These are phyloP conservation scores for Fusarium sp. DNA, from an alignment of 2,329 filamentous ascomycete genomes.

Conservation along the genomic window DNA sequence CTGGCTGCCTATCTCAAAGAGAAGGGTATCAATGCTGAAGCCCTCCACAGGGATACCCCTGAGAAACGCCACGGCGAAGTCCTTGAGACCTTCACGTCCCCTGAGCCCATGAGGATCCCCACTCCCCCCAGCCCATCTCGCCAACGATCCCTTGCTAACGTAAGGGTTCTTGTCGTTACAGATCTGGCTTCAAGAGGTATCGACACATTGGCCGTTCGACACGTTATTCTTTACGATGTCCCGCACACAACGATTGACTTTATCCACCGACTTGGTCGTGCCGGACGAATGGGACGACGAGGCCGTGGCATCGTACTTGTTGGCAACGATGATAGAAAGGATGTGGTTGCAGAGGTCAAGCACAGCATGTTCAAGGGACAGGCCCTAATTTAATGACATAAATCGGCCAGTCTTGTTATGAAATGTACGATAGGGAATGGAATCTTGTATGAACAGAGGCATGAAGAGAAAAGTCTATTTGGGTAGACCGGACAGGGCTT, in stretches of 20 bases:
- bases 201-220: slow-evolving; percentile 89
- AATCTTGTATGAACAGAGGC: slow-evolving; percentile 30
- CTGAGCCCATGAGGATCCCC: slow-evolving; percentile 54
- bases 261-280: slow-evolving; percentile 92
- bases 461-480: slow-evolving; percentile 13
- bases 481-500: slow-evolving; percentile 7
- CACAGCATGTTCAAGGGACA: slow-evolving; percentile 89
- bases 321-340: slow-evolving; percentile 87
- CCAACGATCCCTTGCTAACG: slow-evolving; percentile 73
- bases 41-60: slow-evolving; percentile 85
- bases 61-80: slow-evolving; percentile 83
- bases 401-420: neutral
- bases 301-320: slow-evolving; percentile 92
- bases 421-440: slow-evolving; percentile 39
- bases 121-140: slow-evolving; percentile 48
- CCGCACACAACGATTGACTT: slow-evolving; percentile 98
- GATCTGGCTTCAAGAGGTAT: slow-evolving; percentile 94
- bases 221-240: slow-evolving; percentile 97
- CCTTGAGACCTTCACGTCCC: slow-evolving; percentile 77
- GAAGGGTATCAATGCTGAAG: slow-evolving; percentile 90
- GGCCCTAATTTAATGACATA: slow-evolving; percentile 71
- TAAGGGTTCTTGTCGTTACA: slow-evolving; percentile 93
- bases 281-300: slow-evolving; percentile 91
- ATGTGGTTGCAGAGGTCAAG: slow-evolving; percentile 91
- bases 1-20: slow-evolving; percentile 81